These are phyloP conservation scores for Monosporascus sp. DNA, from an alignment of 2,329 filamentous ascomycete species.

Conservation along the genomic window DNA sequence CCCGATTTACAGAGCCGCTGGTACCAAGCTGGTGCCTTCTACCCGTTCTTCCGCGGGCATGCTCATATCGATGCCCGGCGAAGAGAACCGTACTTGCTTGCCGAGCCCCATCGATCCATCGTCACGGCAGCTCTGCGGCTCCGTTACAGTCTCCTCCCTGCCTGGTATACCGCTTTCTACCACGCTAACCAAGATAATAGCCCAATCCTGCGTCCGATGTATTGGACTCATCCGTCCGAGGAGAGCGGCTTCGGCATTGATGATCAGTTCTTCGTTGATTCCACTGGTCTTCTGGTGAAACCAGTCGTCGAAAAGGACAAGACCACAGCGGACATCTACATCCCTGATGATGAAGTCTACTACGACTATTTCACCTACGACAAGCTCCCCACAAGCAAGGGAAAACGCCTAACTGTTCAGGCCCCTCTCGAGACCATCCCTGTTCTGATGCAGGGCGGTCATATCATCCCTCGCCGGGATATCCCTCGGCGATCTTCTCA, in stretches of 20 bases:
- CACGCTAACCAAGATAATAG: conserved; percentile 76
- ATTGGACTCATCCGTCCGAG: conserved; percentile 82
- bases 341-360: conserved; percentile 84
- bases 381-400: conserved; percentile 61
- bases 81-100: conserved; percentile 84
- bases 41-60: conserved; percentile 96
- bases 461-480: conserved; percentile 87
- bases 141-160: conserved; percentile 81
- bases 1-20: conserved; percentile 88
- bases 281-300: conserved; percentile 85
- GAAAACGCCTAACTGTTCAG: conserved; percentile 62
- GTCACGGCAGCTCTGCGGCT: conserved; percentile 83
- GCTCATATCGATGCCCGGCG: conserved; percentile 95
- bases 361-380: conserved; percentile 94
- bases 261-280: conserved; percentile 87
- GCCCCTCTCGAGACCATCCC: conserved; percentile 85
- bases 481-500: conserved; percentile 77
- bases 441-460: conserved; percentile 85
- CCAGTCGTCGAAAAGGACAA: conserved; percentile 77
- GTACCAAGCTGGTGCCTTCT: conserved; percentile 96
- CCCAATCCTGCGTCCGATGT: conserved; percentile 87
- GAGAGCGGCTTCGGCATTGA: conserved; percentile 85
- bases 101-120: conserved; percentile 79
- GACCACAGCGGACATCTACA: conserved; percentile 70
- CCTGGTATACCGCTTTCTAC: conserved; percentile 97